Percentiles rank a stretch among this genome's conserved stretches.
These are phyloP conservation scores for Thelonectria olida DNA, from an alignment of 2,329 filamentous ascomycete genomes.

Conservation along the genomic window DNA sequence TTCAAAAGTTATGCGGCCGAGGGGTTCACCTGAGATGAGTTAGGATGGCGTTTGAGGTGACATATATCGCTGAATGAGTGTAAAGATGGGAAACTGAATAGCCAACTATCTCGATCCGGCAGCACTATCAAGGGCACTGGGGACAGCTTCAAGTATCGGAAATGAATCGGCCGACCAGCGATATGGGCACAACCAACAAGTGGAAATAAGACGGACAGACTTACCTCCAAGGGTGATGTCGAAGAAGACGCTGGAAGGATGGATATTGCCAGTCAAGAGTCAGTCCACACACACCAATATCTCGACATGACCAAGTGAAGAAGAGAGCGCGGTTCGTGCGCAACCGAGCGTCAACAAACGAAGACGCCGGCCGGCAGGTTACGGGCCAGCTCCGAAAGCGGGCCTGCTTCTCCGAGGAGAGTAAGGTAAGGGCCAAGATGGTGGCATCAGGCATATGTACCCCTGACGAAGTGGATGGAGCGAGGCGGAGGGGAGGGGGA, in stretches of 20 bases:
- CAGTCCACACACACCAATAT: conserved; percentile 31
- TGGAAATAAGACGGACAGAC: conserved; percentile 22
- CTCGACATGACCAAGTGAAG: background rate
- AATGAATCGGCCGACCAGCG: background rate
- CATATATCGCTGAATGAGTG: too few species aligned
- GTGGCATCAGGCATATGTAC: background rate
- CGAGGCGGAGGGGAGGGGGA: background rate
- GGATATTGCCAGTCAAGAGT: conserved; percentile 28
- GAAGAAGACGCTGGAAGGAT: conserved; percentile 69
- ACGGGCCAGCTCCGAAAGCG: conserved; percentile 1
- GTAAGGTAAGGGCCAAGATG: too few species aligned
- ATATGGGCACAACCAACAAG: too few species aligned
- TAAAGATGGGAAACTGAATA: too few species aligned
- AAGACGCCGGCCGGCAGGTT: too few species aligned
- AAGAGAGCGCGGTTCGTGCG: conserved; percentile 20
- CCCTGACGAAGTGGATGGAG: conserved; percentile 7
- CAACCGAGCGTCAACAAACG: background rate
- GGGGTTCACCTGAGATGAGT: conserved; percentile 72
- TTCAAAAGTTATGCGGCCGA: conserved; percentile 90
- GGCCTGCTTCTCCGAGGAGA: conserved; percentile 1
- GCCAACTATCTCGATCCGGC: too few species aligned
- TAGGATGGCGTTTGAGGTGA: too few species aligned
- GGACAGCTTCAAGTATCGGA: conserved; percentile 14
- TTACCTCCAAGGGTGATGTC: conserved; percentile 81
- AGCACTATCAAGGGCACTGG: too few species aligned